Conservation (phyloP, 2,329 filamentous ascomycete species). For the Massarina eburnea region DNA sequence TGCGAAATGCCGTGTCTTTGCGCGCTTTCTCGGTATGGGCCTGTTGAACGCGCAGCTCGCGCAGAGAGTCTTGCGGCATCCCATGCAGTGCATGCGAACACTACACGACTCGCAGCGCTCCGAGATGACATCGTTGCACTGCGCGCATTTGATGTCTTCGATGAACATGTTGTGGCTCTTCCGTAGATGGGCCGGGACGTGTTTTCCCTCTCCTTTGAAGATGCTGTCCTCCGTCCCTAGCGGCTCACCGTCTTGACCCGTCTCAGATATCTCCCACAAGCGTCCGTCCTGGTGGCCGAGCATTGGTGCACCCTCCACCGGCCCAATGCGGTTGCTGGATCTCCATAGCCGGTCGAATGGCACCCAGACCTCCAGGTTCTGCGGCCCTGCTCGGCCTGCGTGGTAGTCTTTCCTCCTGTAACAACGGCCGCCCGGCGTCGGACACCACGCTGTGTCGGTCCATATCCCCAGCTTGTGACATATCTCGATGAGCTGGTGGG, state of each 20-base stretch:
- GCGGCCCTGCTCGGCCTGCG: slow-evolving; percentile 56
- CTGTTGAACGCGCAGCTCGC: slow-evolving; percentile 61
- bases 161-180: slow-evolving; percentile 57
- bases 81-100: slow-evolving; percentile 63
- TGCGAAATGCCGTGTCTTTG: slow-evolving; percentile 42
- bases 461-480: slow-evolving; percentile 62
- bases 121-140: slow-evolving; percentile 55
- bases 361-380: slow-evolving; percentile 62
- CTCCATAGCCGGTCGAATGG: slow-evolving; percentile 63
- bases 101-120: slow-evolving; percentile 64
- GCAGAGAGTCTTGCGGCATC: slow-evolving; percentile 62
- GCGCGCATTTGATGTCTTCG: slow-evolving; percentile 56
- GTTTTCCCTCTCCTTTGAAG: slow-evolving; percentile 55
- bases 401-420: slow-evolving; percentile 60
- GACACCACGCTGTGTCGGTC: slow-evolving; percentile 65
- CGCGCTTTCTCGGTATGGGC: slow-evolving; percentile 48
- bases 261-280: slow-evolving; percentile 59
- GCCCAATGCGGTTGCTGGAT: slow-evolving; percentile 60
- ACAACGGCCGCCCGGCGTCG: slow-evolving; percentile 59
- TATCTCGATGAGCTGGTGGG: slow-evolving; percentile 61
- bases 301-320: slow-evolving; percentile 34
- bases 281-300: slow-evolving; percentile 50
- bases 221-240: slow-evolving; percentile 52
- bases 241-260: slow-evolving; percentile 57
- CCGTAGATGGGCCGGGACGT: slow-evolving; percentile 56